Evolutionary conservation across 2,329 filamentous ascomycete species (phyloP).

Genomic region (Fusarium sp.): DNA sequence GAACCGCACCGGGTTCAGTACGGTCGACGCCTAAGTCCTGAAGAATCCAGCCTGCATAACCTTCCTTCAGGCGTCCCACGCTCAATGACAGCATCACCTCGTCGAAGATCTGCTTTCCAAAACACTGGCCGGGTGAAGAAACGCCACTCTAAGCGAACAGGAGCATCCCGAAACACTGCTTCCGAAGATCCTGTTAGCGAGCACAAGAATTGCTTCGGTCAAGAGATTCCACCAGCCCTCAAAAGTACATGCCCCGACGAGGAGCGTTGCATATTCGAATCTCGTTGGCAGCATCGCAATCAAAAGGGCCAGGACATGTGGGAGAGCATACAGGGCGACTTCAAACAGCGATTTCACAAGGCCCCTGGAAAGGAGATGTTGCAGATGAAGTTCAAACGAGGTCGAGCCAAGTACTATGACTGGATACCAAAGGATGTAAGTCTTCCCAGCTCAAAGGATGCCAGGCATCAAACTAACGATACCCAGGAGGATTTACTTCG

Average conservation of each 20-base stretch:
- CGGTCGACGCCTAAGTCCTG: constrained; percentile 45
- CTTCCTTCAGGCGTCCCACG: constrained; percentile 25
- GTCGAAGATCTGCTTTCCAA: constrained; percentile 38
- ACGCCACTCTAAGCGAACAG: constrained; percentile 34
- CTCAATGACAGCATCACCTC: constrained; percentile 46
- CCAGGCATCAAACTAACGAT: constrained; percentile 16
- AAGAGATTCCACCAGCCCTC: constrained; percentile 54
- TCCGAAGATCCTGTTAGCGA: constrained; percentile 47
- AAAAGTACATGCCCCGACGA: constrained; percentile 60
- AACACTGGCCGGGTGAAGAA: constrained; percentile 47
- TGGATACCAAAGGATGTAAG: constrained; percentile 66
- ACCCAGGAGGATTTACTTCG: constrained; percentile 55
- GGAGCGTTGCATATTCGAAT: constrained; percentile 62
- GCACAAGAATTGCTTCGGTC: constrained; percentile 51
- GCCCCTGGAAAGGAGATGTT: constrained; percentile 61
- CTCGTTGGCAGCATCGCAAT: constrained; percentile 58
- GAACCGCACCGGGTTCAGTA: constrained; percentile 41
- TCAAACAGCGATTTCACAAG: constrained; percentile 50
- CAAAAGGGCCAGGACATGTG: constrained; percentile 69
- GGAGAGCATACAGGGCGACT: constrained; percentile 63
- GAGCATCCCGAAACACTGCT: constrained; percentile 15
- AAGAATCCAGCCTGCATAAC: constrained; percentile 26
- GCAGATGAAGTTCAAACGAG: constrained; percentile 67
- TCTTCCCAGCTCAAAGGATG: background rate
- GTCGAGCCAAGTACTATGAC: constrained; percentile 60